Percentiles rank a stretch among this genome's conserved stretches.
Evolutionary conservation across 257 asterid genomes (phyloP).

Genomic region (Nicotiana tomentosiformis): DNA sequence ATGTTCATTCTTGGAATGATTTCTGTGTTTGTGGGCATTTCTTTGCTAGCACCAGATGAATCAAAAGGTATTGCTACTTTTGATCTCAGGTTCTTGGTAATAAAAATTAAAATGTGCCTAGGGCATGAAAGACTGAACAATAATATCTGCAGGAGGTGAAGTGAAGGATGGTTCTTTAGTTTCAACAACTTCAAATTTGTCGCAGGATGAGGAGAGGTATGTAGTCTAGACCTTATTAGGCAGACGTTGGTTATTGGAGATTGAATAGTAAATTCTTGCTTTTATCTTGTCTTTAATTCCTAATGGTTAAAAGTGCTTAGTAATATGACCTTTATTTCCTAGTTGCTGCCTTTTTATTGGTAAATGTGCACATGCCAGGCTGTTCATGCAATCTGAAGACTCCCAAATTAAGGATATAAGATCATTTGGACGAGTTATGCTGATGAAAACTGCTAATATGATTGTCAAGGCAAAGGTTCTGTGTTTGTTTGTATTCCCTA

Average conservation of each 20-base stretch:
- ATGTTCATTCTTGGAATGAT: conserved; percentile 89
- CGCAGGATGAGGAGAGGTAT: conserved; percentile 71
- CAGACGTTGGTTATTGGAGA: background rate
- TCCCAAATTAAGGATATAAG: conserved; percentile 57
- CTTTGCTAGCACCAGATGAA: conserved; percentile 95
- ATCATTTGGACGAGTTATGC: conserved; percentile 47
- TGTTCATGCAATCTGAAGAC: conserved; percentile 44
- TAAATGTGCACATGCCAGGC: conserved; percentile 32
- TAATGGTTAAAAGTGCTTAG: background rate
- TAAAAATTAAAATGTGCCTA: background rate
- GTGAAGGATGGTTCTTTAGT: conserved; percentile 51
- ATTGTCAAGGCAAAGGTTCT: conserved; percentile 69
- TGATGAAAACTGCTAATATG: conserved; percentile 45
- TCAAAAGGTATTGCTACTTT: conserved; percentile 52
- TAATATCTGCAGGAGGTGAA: conserved; percentile 54
- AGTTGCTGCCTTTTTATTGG: background rate
- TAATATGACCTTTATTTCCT: background rate
- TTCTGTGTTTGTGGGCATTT: conserved; percentile 91
- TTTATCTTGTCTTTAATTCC: background rate
- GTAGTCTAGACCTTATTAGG: background rate
- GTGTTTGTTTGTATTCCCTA: background rate
- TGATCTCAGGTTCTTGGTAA: background rate
- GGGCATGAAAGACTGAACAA: conserved; percentile 13
- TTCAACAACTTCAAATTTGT: conserved; percentile 41
- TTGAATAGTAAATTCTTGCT: background rate